Conservation (phyloP, 2,329 filamentous ascomycete species). For the Pestalotiopsis sp. region DNA sequence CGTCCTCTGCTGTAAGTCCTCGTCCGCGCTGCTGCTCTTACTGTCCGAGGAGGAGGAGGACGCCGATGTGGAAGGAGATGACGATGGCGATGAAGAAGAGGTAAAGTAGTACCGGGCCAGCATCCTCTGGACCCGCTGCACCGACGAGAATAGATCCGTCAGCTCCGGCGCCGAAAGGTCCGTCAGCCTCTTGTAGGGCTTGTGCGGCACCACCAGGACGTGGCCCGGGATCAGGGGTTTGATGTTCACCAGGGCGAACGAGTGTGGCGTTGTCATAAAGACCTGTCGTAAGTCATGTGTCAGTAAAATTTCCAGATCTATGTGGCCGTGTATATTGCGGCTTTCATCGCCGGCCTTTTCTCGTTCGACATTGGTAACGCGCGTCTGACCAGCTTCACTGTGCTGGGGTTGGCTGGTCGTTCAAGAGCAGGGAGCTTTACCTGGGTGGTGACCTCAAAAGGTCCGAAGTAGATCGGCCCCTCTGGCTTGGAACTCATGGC, state of each 20-base stretch:
- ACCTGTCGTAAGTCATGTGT: conserved; percentile 54
- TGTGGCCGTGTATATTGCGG: too few relatives aligned
- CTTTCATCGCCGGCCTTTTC: too few relatives aligned
- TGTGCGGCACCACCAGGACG: conserved; percentile 81
- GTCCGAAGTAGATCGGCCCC: conserved; percentile 64
- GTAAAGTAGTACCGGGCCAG: conserved; percentile 60
- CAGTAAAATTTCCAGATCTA: too few relatives aligned
- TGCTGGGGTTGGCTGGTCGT: conserved; percentile 2
- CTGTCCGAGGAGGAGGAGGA: conserved; percentile 3
- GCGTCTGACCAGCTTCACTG: neutral
- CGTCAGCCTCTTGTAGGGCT: conserved; percentile 68
- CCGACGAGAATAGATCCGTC: conserved; percentile 80
- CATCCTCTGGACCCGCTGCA: conserved; percentile 79
- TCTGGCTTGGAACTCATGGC: conserved; percentile 18
- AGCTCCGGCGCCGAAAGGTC: conserved; percentile 74
- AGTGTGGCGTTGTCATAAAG: conserved; percentile 78
- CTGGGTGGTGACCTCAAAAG: conserved; percentile 74
- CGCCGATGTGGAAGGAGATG: neutral
- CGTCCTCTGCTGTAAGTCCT: neutral
- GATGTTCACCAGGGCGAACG: conserved; percentile 90
- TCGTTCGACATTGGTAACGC: neutral
- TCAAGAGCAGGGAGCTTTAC: conserved; percentile 39
- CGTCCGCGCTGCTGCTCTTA: neutral
- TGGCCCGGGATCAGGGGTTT: conserved; percentile 93
- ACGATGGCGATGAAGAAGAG: conserved; percentile 3